Percentiles rank a stretch among this genome's conserved stretches.
phyloP scores from a whole-genome alignment of 2,329 filamentous ascomycete species.

The Fusarium mangiferae region DNA sequence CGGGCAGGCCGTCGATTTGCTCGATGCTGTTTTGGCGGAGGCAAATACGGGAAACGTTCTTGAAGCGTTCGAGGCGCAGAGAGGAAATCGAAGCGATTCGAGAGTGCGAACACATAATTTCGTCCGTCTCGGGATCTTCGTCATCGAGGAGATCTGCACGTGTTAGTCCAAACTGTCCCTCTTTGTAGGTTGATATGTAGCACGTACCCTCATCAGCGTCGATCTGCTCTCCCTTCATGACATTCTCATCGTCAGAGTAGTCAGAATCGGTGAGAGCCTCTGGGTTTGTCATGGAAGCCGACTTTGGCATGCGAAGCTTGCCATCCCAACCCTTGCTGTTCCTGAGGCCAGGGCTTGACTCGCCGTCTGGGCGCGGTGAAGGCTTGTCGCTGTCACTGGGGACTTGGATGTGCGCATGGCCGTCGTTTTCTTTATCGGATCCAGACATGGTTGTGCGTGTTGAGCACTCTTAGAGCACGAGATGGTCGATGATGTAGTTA shows the following conservation, averaged over 20 bases:
- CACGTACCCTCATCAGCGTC: slow-evolving; percentile 81
- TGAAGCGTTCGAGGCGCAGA: slow-evolving; percentile 86
- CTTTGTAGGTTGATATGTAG: not conserved
- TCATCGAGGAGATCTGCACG: slow-evolving; percentile 67
- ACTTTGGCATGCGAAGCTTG: slow-evolving; percentile 78
- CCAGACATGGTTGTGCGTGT: slow-evolving; percentile 51
- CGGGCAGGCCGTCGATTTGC: slow-evolving; percentile 77
- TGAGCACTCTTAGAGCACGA: slow-evolving; percentile 5
- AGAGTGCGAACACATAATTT: slow-evolving; percentile 91
- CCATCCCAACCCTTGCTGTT: slow-evolving; percentile 84
- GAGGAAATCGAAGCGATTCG: slow-evolving; percentile 81
- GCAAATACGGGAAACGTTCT: slow-evolving; percentile 79
- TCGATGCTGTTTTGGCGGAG: slow-evolving; percentile 93
- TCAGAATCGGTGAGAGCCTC: slow-evolving; percentile 87
- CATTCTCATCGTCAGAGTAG: slow-evolving; percentile 78
- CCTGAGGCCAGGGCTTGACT: slow-evolving; percentile 60
- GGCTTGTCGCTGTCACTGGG: slow-evolving; percentile 57
- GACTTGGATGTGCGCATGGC: slow-evolving; percentile 61
- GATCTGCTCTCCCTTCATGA: slow-evolving; percentile 78
- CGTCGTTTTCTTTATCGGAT: slow-evolving; percentile 52
- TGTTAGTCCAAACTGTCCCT: slow-evolving; percentile 24
- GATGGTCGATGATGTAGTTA: slow-evolving; percentile 26
- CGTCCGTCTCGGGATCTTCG: slow-evolving; percentile 71
- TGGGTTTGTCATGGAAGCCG: slow-evolving; percentile 73
- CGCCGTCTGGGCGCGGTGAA: slow-evolving; percentile 53